phyloP scores from a whole-genome alignment of 768 basidiomycete species.

The Suillus variegatus region DNA sequence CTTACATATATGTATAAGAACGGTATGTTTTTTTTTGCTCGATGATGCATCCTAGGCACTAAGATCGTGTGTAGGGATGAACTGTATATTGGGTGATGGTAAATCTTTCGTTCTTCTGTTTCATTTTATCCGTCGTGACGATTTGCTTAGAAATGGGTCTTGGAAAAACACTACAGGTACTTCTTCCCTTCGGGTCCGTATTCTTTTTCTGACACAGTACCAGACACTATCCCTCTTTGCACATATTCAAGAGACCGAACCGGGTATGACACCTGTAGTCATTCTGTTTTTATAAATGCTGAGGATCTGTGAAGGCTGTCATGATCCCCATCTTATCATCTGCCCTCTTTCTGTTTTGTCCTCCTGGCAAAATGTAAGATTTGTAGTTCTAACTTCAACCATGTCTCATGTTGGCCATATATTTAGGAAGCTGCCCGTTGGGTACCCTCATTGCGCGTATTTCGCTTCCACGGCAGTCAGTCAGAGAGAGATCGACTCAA shows the following conservation, averaged over 20 bases:
- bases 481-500: slow-evolving; percentile 60
- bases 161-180: slow-evolving; percentile 63
- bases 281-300: not conserved
- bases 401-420: not conserved
- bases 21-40: slow-evolving; percentile 34
- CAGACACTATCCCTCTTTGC: slow-evolving; percentile 67
- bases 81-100: slow-evolving; percentile 74
- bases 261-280: slow-evolving; percentile 31
- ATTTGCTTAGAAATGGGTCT: slow-evolving; percentile 54
- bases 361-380: slow-evolving; percentile 55
- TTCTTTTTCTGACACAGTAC: slow-evolving; percentile 8
- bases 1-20: slow-evolving; percentile 69
- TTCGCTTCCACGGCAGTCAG: slow-evolving; percentile 64
- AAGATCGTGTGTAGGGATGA: slow-evolving; percentile 46
- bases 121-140: not conserved
- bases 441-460: slow-evolving; percentile 49
- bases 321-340: slow-evolving; percentile 68
- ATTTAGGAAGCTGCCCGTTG: slow-evolving; percentile 54
- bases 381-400: not conserved
- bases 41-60: not conserved
- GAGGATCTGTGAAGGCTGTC: slow-evolving; percentile 27
- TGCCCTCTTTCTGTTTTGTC: slow-evolving; percentile 71
- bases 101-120: slow-evolving; percentile 18
- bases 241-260: slow-evolving; percentile 57
- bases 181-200: not conserved